phyloP scores from a whole-genome alignment of 176 grass and related monocot species.

The Zoysia pacifica region DNA sequence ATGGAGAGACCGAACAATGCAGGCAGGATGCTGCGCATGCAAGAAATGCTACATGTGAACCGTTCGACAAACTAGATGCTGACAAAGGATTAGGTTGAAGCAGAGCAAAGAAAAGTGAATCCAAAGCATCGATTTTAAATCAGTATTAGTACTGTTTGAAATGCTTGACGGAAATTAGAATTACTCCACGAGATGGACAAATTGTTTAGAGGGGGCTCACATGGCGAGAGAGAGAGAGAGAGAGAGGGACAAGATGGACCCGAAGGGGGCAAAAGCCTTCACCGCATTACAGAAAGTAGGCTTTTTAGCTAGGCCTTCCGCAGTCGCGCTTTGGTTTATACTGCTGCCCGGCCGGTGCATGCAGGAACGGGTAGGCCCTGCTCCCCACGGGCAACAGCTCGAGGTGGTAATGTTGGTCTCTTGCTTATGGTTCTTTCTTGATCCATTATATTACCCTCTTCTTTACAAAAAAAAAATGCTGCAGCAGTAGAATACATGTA shows the following conservation, averaged over 20 bases:
- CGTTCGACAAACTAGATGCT: conserved; percentile 1
- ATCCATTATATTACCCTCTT: neutral
- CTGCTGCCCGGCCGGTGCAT: conserved; percentile 1
- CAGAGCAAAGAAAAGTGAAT: neutral
- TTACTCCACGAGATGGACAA: neutral
- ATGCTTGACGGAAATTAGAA: neutral
- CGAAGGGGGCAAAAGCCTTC: conserved; percentile 37
- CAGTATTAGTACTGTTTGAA: neutral
- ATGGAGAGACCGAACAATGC: neutral
- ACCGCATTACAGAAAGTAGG: conserved; percentile 56
- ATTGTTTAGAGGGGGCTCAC: neutral
- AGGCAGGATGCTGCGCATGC: neutral
- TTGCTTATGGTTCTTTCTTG: neutral
- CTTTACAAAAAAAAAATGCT: too few species aligned
- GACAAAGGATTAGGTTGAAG: conserved; percentile 28
- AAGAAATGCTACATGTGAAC: neutral
- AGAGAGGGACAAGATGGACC: conserved; percentile 32
- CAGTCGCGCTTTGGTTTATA: conserved; percentile 35
- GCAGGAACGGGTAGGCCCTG: conserved; percentile 38
- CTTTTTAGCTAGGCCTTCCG: conserved; percentile 54
- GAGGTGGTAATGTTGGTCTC: conserved; percentile 16
- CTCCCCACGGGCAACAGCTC: conserved; percentile 24
- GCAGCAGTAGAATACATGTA: too few species aligned
- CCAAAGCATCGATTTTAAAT: too few species aligned
- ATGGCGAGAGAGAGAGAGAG: conserved; percentile 14